These are phyloP conservation scores for Acephala macrosclerotiorum DNA, from an alignment of 2,329 filamentous ascomycete genomes.

Conservation along the genomic window DNA sequence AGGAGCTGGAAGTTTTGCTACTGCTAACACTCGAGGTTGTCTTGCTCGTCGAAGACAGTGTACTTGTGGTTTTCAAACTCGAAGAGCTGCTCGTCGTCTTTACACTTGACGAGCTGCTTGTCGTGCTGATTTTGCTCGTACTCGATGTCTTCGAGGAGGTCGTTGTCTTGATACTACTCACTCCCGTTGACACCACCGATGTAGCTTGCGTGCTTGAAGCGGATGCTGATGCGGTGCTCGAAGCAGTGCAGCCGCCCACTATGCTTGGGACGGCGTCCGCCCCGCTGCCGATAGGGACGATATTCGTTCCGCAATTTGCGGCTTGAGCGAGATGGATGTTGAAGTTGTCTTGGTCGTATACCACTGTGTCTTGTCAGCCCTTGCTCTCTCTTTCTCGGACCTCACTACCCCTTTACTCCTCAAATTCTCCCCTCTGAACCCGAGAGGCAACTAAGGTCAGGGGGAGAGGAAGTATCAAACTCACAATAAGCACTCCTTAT, in stretches of 20 bases:
- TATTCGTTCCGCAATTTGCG: conserved; percentile 26
- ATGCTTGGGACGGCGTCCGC: conserved; percentile 25
- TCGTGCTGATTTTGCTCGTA: neutral
- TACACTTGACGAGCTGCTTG: neutral
- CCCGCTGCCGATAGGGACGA: conserved; percentile 20
- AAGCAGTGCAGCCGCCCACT: conserved; percentile 16
- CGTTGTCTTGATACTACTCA: neutral
- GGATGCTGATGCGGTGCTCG: neutral
- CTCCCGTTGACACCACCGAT: neutral
- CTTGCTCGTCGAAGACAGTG: neutral
- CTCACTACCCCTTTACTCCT: neutral
- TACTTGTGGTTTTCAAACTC: neutral
- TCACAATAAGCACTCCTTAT: conserved; percentile 25
- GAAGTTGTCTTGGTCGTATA: conserved; percentile 30
- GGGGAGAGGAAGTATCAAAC: neutral
- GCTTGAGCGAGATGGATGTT: conserved; percentile 29
- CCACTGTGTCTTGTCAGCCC: conserved; percentile 14
- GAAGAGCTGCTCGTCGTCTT: neutral
- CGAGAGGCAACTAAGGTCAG: neutral
- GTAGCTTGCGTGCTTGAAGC: neutral
- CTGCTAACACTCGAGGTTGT: neutral
- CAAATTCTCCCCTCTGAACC: neutral
- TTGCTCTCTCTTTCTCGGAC: neutral
- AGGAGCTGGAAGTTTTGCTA: neutral
- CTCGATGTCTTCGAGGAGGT: neutral